Base-by-base conservation (phyloP, 352 stramenopile genomes). In the Pythium dissotocum region DNA sequence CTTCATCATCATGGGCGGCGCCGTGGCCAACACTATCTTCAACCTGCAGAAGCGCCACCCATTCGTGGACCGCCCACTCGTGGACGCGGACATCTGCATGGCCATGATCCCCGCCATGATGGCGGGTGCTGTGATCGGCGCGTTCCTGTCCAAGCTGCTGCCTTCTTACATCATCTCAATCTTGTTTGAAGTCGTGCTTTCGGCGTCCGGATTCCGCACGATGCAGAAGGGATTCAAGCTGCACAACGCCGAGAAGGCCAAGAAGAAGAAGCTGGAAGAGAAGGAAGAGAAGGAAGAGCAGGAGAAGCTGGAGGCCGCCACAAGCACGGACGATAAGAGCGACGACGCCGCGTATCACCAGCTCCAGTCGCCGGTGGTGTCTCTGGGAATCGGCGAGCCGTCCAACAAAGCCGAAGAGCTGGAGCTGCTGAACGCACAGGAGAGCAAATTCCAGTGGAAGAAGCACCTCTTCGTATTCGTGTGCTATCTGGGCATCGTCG, bases 81-180 rank as follows among this genome's bases (percentile, higher is more conserved):
- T 90, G 24, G 78, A 90, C 44, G 68, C 80, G 7, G 79, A 89
- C 38, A 69, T 90, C 9, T 76, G 71, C 9, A 61, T 89, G 21
- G 77, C 74, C 30, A 90, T 88, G 78, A 87, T 90, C 59, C 82
- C 82, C 51, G 70, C 81, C 24, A 81, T 89, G 55, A 87, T 89
- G 46, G 80, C 77, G 21, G 78, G 80, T 12, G 78, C 80, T 0
- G 72, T 90, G 42, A 61, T 90, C 14, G 82, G 82, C 2, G 77
- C 82, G 16, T 67, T 89, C 44, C 61, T 89, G 21, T 81, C 78
- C 61, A 90, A 85, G 55, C 64, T 90, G 54, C 65, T 90, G 44
- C 82, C 80, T 32, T 80, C 76, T 14, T 89, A 90, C 66, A 32
- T 89, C 16, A 70, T 88, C 52, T 89, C 80, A 36, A 65, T 88